phyloP scores from a whole-genome alignment of 2,329 filamentous ascomycete genomes.

The Ilyonectria sp. region DNA sequence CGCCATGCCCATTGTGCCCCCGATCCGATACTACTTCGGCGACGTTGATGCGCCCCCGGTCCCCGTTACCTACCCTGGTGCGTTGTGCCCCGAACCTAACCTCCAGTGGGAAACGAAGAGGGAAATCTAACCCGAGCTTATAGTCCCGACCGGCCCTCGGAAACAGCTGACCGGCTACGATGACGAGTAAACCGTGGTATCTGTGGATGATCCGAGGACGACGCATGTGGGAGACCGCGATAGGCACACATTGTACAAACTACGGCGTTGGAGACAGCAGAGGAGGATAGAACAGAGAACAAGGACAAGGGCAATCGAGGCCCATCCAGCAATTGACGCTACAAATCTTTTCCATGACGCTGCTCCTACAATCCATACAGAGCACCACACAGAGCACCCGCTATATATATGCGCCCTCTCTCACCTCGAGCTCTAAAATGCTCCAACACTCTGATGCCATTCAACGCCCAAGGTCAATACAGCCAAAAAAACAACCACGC shows the following conservation, averaged over 20 bases:
- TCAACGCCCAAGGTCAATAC: constrained; percentile 35
- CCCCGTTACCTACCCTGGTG: constrained; percentile 94
- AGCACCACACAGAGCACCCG: constrained; percentile 29
- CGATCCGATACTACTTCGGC: constrained; percentile 80
- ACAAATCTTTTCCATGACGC: constrained; percentile 42
- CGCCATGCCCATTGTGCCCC: constrained; percentile 79
- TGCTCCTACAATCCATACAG: constrained; percentile 34
- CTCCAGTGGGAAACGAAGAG: neutral
- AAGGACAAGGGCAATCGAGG: constrained; percentile 41
- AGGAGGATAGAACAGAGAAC: constrained; percentile 37
- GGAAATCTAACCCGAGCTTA: constrained; percentile 23
- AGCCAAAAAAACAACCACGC: constrained; percentile 23
- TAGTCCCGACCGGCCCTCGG: constrained; percentile 72
- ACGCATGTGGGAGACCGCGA: constrained; percentile 22
- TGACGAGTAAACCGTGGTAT: constrained; percentile 59
- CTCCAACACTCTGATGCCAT: constrained; percentile 34
- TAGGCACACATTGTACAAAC: constrained; percentile 46
- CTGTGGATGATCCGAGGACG: constrained; percentile 26
- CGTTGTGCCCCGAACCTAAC: constrained; percentile 55
- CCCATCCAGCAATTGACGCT: constrained; percentile 48
- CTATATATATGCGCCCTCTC: constrained; percentile 33
- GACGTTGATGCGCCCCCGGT: constrained; percentile 81
- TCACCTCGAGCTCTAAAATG: constrained; percentile 37
- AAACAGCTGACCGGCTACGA: constrained; percentile 74
- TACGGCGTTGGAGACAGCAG: constrained; percentile 43